Conservation (phyloP, 768 basidiomycete genomes). For the Collybiopsis confluens region DNA sequence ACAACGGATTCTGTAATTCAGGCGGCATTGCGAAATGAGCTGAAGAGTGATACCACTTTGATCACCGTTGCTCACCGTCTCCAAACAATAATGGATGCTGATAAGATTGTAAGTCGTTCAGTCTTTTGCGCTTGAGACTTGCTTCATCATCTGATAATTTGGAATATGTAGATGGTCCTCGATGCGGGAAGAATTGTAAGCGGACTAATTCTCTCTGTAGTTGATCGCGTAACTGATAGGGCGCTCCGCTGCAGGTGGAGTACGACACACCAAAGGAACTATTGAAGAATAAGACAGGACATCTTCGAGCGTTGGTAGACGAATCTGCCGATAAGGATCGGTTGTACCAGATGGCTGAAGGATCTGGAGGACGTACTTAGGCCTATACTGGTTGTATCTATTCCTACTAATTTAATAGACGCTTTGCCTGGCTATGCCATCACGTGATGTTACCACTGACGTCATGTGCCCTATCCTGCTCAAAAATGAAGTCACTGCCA, state of each 20-base stretch:
- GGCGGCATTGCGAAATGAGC: conserved; percentile 59
- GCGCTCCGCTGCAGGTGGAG: no score
- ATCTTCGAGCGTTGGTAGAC: conserved; percentile 51
- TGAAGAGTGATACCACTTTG: conserved; percentile 49
- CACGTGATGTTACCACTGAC: no score
- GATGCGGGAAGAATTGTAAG: conserved; percentile 38
- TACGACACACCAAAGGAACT: conserved; percentile 50
- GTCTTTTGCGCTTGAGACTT: conserved; percentile 9
- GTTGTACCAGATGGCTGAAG: conserved; percentile 40
- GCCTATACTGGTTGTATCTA: no score
- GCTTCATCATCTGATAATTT: no score
- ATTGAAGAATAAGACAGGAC: conserved; percentile 47
- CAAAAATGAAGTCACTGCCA: not conserved
- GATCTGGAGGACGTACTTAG: not conserved
- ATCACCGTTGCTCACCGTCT: conserved; percentile 54
- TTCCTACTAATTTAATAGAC: no score
- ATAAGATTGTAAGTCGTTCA: conserved; percentile 29
- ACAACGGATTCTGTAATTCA: conserved; percentile 70
- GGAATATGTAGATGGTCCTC: conserved; percentile 36
- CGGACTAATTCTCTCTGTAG: conserved; percentile 10
- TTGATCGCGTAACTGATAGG: no score
- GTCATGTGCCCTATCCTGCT: no score
- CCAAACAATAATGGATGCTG: conserved; percentile 58
- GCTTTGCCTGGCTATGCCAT: no score
- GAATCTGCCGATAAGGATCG: conserved; percentile 49